Percentiles rank a stretch among this genome's conserved stretches.
phyloP scores from a whole-genome alignment of 2,329 filamentous ascomycete genomes.

The Mycosphaerelloides madeirae region DNA sequence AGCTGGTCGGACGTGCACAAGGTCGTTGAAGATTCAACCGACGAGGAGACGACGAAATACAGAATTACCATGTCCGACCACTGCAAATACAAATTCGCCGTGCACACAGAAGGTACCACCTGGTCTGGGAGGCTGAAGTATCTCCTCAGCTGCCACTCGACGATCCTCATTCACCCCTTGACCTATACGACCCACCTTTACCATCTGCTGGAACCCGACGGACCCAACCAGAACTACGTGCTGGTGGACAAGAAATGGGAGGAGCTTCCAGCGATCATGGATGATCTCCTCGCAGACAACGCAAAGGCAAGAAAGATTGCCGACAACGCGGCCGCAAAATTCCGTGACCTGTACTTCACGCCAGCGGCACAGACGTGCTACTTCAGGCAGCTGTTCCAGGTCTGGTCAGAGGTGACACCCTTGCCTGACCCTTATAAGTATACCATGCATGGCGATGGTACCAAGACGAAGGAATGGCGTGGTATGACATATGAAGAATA shows the following conservation, averaged over 20 bases:
- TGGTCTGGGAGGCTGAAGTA: slow-evolving; percentile 34
- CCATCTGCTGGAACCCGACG: slow-evolving; percentile 26
- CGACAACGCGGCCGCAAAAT: slow-evolving; percentile 20
- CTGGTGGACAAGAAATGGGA: slow-evolving; percentile 28
- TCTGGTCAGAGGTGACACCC: slow-evolving; percentile 29
- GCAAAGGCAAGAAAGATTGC: slow-evolving; percentile 23
- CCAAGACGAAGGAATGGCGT: slow-evolving; percentile 19
- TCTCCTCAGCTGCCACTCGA: slow-evolving; percentile 31
- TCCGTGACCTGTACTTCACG: slow-evolving; percentile 23
- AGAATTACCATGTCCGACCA: slow-evolving; percentile 30
- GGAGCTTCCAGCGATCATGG: slow-evolving; percentile 26
- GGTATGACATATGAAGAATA: slow-evolving; percentile 29
- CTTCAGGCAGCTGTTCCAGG: slow-evolving; percentile 28
- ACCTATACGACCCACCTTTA: slow-evolving; percentile 31
- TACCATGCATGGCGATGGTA: slow-evolving; percentile 15
- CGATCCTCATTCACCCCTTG: slow-evolving; percentile 28
- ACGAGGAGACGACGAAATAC: slow-evolving; percentile 21
- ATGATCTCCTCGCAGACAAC: slow-evolving; percentile 22
- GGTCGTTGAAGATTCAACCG: slow-evolving; percentile 23
- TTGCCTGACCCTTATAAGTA: slow-evolving; percentile 20
- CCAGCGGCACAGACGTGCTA: slow-evolving; percentile 31
- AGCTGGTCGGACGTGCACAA: slow-evolving; percentile 44
- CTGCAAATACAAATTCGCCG: slow-evolving; percentile 30
- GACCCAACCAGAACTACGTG: slow-evolving; percentile 30
- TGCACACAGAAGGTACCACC: slow-evolving; percentile 33